Base-by-base conservation (phyloP, 192 early-diverging fungal genomes). In the Podochytrium sp. region DNA sequence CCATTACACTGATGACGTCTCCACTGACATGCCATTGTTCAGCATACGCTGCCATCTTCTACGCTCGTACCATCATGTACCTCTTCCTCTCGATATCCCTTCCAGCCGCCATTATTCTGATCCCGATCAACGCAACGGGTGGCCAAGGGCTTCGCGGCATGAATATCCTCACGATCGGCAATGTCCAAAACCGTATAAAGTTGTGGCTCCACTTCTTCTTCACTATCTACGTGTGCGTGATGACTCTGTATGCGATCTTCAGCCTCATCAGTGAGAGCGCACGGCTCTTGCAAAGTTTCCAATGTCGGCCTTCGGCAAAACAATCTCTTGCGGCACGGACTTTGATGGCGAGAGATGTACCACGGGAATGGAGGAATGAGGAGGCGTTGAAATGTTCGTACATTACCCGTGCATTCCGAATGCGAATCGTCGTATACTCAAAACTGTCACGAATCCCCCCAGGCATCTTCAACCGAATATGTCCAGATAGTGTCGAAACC, bases 41-140 rank as follows among this genome's bases (percentile, higher is more conserved):
- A 86, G 83, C 90, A 0, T 96, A 88, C 73, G 91, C 94, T 85
- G 87, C 91, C 65, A 71, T 96, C 42, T 86, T 87, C 30, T 91
- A 90, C 56, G 84, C 92, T 43, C 85, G 89, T 29, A 80, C 88
- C 53, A 86, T 87, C 57, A 84, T 90, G 37, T 81, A 86, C 0
- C 76, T 93, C 41, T 95, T 95, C 76, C 37, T 57, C 18, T 69
- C 82, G 3, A 84, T 90, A 58, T 76, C 84, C 3, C 30, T 92
- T 0, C 47, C 93, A 7, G 84, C 86, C 3, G 65, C 86, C 5
- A 81, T 78, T 0, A 81, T 90, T 29, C 80, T 96, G 12, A 73
- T 95, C 18, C 93, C 95, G 14, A 53, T 94, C 12, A 92, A 95
- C 66, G 77, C 82, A 2, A 69, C 81, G 20, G 83, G 87, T 18